These are phyloP conservation scores for Takakia lepidozioides DNA, from an alignment of 225 moss, liverwort and hornwort genomes.

Conservation along the genomic window DNA sequence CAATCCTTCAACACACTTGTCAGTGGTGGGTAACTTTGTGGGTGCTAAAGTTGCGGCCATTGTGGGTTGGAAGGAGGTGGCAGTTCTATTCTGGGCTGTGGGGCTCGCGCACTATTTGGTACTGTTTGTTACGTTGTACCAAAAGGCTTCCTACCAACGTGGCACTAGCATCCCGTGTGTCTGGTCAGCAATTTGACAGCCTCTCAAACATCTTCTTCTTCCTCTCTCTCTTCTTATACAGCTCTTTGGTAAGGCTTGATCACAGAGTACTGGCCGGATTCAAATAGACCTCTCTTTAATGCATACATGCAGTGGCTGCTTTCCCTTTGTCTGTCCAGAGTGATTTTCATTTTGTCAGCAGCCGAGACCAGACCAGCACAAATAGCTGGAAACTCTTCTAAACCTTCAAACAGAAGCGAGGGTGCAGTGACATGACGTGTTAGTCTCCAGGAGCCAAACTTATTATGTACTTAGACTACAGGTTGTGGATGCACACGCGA, in stretches of 20 bases:
- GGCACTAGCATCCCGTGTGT: conserved; percentile 6
- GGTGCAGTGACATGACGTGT: no score
- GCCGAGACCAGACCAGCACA: no score
- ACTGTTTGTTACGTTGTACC: conserved; percentile 8
- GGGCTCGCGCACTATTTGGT: conserved; percentile 5
- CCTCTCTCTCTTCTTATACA: conserved; percentile 6
- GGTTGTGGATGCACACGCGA: no score
- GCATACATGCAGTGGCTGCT: no score
- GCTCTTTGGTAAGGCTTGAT: conserved; percentile 3
- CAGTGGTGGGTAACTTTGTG: conserved; percentile 9
- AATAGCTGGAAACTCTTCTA: no score
- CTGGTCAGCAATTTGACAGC: conserved; percentile 1
- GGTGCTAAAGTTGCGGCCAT: background rate
- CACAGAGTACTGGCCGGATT: no score
- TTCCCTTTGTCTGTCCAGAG: no score
- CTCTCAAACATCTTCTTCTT: conserved; percentile 6
- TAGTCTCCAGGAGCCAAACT: no score
- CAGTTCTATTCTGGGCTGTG: conserved; percentile 8
- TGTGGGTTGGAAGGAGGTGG: conserved; percentile 8
- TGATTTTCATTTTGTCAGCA: no score
- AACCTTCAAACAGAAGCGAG: no score
- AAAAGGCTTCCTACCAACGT: conserved; percentile 10
- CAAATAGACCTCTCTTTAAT: no score
- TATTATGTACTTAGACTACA: no score
- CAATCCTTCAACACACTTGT: conserved; percentile 10